These are phyloP conservation scores for Xylaria sp. DNA, from an alignment of 2,329 filamentous ascomycete genomes.

Conservation along the genomic window DNA sequence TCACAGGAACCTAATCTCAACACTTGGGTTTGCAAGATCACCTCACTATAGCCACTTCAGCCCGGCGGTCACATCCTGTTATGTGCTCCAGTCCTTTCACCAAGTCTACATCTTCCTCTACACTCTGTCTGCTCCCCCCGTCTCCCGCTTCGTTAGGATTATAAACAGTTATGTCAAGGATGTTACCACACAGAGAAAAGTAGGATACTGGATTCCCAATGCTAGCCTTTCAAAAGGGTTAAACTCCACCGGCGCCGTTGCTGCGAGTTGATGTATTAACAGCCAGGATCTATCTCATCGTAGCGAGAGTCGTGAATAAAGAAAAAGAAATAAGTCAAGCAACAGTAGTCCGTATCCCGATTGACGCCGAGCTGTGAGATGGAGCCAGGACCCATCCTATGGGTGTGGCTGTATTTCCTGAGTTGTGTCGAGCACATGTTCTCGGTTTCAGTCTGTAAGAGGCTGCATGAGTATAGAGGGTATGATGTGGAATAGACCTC, in stretches of 20 bases:
- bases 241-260: conserved; percentile 48
- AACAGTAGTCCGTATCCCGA: conserved; percentile 43
- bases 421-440: conserved; percentile 21
- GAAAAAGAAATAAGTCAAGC: conserved; percentile 42
- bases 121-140: conserved; percentile 7
- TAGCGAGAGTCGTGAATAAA: conserved; percentile 50
- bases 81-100: conserved; percentile 36
- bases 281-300: conserved; percentile 49
- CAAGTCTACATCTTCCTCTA: conserved; percentile 34
- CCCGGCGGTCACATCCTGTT: conserved; percentile 32
- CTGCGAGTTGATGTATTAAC: conserved; percentile 50
- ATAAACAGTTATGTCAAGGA: conserved; percentile 45
- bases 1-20: conserved; percentile 36
- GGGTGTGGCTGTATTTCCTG: conserved; percentile 27
- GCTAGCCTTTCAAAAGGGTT: conserved; percentile 46
- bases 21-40: conserved; percentile 39
- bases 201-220: conserved; percentile 46
- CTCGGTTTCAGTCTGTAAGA: conserved; percentile 14
- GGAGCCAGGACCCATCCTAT: conserved; percentile 25
- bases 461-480: conserved; percentile 7
- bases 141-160: conserved; percentile 37
- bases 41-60: conserved; percentile 38
- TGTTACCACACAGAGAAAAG: conserved; percentile 43
- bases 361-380: conserved; percentile 40
- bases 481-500: conserved; percentile 14